Evolutionary conservation across 139 green algal genomes (phyloP).

Genomic region (Haematococcus sp.): DNA sequence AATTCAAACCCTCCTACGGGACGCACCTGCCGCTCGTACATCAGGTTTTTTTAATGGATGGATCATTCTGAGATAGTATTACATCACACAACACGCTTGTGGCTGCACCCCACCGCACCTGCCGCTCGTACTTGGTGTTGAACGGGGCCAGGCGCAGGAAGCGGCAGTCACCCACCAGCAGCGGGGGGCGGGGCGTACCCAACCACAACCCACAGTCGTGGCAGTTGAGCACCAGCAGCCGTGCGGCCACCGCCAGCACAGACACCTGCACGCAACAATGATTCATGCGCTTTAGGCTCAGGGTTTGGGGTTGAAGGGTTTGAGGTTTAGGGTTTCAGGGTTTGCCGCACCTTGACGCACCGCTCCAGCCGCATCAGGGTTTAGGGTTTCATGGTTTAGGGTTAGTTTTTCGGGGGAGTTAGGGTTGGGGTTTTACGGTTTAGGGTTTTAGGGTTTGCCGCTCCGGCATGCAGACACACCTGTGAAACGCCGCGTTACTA

Average conservation of each 20-base stretch:
- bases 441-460: too few relatives aligned
- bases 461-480: too few relatives aligned
- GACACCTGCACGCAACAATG: constrained; percentile 18
- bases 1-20: constrained; percentile 34
- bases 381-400: too few relatives aligned
- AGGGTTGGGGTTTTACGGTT: too few relatives aligned
- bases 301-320: too few relatives aligned
- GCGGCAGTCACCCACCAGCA: constrained; percentile 76
- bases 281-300: too few relatives aligned
- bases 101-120: too few relatives aligned
- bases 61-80: not conserved
- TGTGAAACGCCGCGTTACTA: too few relatives aligned
- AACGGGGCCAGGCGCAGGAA: constrained; percentile 81
- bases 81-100: not conserved
- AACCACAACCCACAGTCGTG: constrained; percentile 85
- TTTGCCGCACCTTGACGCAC: too few relatives aligned
- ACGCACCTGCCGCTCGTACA: constrained; percentile 37
- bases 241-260: constrained; percentile 54
- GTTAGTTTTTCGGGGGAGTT: too few relatives aligned
- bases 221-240: constrained; percentile 66
- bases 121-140: constrained; percentile 67
- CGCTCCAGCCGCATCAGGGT: too few relatives aligned
- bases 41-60: not conserved
- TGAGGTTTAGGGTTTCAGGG: too few relatives aligned
- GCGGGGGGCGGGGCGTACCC: constrained; percentile 59